phyloP scores from a whole-genome alignment of 495 filamentous ascomycete species.

The Chlorociboria aeruginascens region DNA sequence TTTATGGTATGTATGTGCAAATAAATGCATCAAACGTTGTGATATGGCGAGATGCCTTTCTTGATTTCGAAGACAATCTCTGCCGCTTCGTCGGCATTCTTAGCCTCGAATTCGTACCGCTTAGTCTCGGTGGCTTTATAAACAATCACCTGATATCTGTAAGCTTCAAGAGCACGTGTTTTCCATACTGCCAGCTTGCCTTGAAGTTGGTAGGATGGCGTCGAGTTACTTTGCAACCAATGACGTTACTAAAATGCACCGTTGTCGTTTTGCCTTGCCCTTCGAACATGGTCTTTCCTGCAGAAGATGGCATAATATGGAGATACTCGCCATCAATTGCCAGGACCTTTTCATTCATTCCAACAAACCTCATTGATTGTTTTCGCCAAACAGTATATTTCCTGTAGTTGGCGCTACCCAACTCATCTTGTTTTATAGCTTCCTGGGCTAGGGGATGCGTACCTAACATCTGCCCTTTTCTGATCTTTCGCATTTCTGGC shows the following conservation, averaged over 20 bases:
- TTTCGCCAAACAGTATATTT: constrained; percentile 89
- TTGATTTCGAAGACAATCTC: constrained; percentile 86
- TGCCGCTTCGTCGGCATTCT: constrained; percentile 61
- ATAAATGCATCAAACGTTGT: constrained; percentile 5
- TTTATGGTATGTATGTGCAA: too few relatives aligned
- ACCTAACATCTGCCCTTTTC: constrained; percentile 49
- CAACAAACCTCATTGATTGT: constrained; percentile 85
- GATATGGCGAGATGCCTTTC: constrained; percentile 49
- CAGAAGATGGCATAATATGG: constrained; percentile 71
- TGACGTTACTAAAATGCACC: constrained; percentile 83
- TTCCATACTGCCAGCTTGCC: constrained; percentile 27
- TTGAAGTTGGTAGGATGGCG: constrained; percentile 89
- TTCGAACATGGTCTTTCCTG: constrained; percentile 42
- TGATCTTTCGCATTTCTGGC: constrained; percentile 47
- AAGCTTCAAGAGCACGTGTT: background rate
- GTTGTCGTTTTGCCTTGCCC: constrained; percentile 80
- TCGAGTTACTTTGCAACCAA: constrained; percentile 84
- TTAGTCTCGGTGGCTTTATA: constrained; percentile 79
- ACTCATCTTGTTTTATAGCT: constrained; percentile 52
- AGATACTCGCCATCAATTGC: constrained; percentile 92
- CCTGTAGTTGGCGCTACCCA: constrained; percentile 51
- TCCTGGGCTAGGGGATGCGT: constrained; percentile 70
- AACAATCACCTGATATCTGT: constrained; percentile 47
- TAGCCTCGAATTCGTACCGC: constrained; percentile 92
- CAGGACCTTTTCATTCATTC: constrained; percentile 69